Base-by-base conservation (phyloP, 2,329 filamentous ascomycete genomes). In the Diaporthe capsici region DNA sequence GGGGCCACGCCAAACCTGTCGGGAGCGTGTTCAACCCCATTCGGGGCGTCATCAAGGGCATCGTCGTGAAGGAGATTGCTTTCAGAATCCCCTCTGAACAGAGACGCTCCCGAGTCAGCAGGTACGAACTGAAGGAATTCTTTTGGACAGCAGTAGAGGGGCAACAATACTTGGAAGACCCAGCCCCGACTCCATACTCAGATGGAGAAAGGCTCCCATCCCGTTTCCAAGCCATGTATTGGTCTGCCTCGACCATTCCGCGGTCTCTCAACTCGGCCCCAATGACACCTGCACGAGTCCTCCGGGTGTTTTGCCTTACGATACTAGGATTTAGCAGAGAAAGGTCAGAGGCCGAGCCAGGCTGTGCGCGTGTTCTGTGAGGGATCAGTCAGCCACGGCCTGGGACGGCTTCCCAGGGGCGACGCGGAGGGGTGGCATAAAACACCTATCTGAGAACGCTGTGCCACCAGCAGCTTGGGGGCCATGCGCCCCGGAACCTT, bases 391-490 rank as follows among this genome's bases (percentile, higher is more conserved):
- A 70, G 65, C 65, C 31, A 37, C 37, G 34, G 20, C 34, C 47
- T 55, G 22, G 65, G 65, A 22, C 22, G 34, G 17, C 22, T 37
- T 39, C 65, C 31, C 47, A 31, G 65, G 3, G 34, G 37, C 65
- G 47, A 42, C 4, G 49, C 34, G 25, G 34, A 70, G 34, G 65
- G 28, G 34, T 34, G 47, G n/a, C 47, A 55, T 28, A 22, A 53
- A 34, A 42, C 8, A 70, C 65, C 65, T 55, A 2, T 70, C 22
- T 42, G 49, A 13, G 65, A 28, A 28, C 4, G 47, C 42, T 9
- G 65, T 70, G 10, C n/a, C 5, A 53, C 47, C 49, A 42, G 20
- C 28, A 13, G n/a, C 9, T 53, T 70, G 65, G 65, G 65, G 65
- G 65, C 65, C 65, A 55, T 34, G 31, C 34, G n/a, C 34, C 34